Base-by-base conservation (phyloP, 192 early-diverging fungal species). In the Coemansia guatemalensis region DNA sequence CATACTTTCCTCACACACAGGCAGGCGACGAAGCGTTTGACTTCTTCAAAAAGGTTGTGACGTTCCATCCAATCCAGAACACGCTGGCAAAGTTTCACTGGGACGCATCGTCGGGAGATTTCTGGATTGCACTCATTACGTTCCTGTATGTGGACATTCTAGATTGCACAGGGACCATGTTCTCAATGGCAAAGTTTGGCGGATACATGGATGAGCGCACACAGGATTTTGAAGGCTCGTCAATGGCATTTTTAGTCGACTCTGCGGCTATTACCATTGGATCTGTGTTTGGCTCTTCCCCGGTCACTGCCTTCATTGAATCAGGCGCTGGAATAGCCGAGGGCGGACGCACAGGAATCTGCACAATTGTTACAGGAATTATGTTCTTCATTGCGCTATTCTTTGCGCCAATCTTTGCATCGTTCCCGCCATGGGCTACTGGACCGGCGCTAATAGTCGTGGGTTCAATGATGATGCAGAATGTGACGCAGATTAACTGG, bases 61-160 rank as follows among this genome's bases (percentile, higher is more conserved):
- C 84, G 9, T 87, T 90, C 74, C 88, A 87, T 35, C 73, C 77
- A 3, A 87, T 90, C 57, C 48, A 86, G 52, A 60, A 72, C 60
- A 90, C 82, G 12, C 72, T 87, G 26, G 86, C 77, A 12, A 63
- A 68, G 54, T 84, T 89, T 70, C 74, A 89, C 67, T 94, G 90
- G 63, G 75, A 88, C 44, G 62, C 88, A 20, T 53, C 78, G 8
- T 78, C 69, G 39, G 73, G 80, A 29, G 84, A 89, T 41, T 68
- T 93, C 48, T 94, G 91, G 89, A 80, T 91, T 25, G 91, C 92
- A 7, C 81, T 94, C 50, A 83, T 94, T 49, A 94, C 89, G 2
- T 91, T 94, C 74, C 71, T 93, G 49, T 93, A 92, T 59, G 88
- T 94, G 62, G 92, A 94, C 73, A 90, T 94, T 48, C 74, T 94